Conservation (phyloP, 2,329 filamentous ascomycete species). For the Colletotrichum karsti region DNA sequence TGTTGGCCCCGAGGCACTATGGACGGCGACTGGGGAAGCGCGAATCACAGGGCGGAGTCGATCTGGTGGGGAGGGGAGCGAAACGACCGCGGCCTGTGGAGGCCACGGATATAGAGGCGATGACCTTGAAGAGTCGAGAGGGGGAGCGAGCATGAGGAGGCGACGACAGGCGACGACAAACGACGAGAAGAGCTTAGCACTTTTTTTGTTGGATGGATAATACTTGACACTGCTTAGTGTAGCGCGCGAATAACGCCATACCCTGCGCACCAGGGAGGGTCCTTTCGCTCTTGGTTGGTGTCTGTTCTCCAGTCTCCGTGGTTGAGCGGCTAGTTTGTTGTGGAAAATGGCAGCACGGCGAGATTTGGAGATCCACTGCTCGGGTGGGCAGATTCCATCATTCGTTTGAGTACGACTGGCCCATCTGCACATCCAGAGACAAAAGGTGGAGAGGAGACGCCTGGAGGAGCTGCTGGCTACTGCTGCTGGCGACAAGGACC, state of each 20-base stretch:
- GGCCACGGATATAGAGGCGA: conserved; percentile 11
- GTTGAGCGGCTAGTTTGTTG: conserved; percentile 28
- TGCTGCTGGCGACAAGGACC: conserved; percentile 26
- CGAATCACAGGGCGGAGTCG: conserved; percentile 28
- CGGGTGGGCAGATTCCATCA: conserved; percentile 28
- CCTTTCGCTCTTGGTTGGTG: conserved; percentile 25
- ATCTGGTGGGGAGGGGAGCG: conserved; percentile 27
- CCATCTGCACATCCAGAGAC: conserved; percentile 27
- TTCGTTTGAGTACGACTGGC: conserved; percentile 28
- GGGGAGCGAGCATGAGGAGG: conserved; percentile 7
- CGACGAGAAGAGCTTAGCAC: conserved; percentile 19
- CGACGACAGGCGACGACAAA: conserved; percentile 10
- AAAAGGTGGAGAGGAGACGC: conserved; percentile 23
- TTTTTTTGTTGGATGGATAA: conserved; percentile 6
- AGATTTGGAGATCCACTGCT: conserved; percentile 28
- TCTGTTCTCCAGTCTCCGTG: conserved; percentile 23
- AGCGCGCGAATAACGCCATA: conserved; percentile 30
- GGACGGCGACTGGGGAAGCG: conserved; percentile 24
- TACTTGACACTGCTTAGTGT: conserved; percentile 18
- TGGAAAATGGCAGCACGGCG: conserved; percentile 29
- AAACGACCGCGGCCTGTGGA: conserved; percentile 25
- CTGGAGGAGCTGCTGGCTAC: conserved; percentile 23
- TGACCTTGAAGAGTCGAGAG: conserved; percentile 13
- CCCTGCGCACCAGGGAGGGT: conserved; percentile 24
- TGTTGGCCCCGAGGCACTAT: conserved; percentile 22